Evolutionary conservation across 192 early-diverging fungal genomes (phyloP).

Genomic region (Rhizophagus prolifer): DNA sequence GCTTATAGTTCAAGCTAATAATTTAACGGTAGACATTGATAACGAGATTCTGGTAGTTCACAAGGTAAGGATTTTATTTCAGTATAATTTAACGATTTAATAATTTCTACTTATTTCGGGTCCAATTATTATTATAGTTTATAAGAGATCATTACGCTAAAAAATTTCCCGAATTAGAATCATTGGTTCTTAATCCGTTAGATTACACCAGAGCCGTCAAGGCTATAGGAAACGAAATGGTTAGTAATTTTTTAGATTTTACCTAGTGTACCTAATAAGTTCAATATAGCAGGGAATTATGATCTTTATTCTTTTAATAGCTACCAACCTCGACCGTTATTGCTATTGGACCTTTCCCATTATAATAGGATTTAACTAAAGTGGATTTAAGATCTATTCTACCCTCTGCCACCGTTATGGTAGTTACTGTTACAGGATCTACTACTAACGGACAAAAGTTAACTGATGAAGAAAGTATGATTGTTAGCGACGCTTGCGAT

Average conservation of each 20-base stretch:
- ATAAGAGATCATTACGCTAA: constrained; percentile 87
- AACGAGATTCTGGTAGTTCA: constrained; percentile 87
- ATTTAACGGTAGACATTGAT: constrained; percentile 80
- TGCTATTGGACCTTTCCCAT: constrained; percentile 13
- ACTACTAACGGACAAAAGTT: constrained; percentile 76
- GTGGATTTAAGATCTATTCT: constrained; percentile 77
- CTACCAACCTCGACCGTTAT: constrained; percentile 4
- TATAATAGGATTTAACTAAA: constrained; percentile 69
- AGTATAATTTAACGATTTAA: neutral
- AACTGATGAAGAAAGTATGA: constrained; percentile 55
- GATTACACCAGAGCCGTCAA: constrained; percentile 88
- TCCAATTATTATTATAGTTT: constrained; percentile 50
- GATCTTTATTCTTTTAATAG: constrained; percentile 16
- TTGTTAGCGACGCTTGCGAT: constrained; percentile 78
- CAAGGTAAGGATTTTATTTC: constrained; percentile 52
- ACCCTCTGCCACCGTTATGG: constrained; percentile 84
- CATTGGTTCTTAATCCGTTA: constrained; percentile 80
- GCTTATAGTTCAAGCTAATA: constrained; percentile 83
- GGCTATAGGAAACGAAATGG: constrained; percentile 70
- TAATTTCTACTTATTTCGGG: neutral
- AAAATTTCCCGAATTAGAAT: constrained; percentile 91
- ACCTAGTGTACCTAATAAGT: neutral
- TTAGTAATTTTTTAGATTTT: constrained; percentile 15
- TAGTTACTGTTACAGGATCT: constrained; percentile 86
- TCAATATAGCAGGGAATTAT: constrained; percentile 11